Evolutionary conservation across 2,329 filamentous ascomycete genomes (phyloP), one percentile per base, ranked within the genome.

Genomic region (Macrophomina pseudophaseolina): DNA sequence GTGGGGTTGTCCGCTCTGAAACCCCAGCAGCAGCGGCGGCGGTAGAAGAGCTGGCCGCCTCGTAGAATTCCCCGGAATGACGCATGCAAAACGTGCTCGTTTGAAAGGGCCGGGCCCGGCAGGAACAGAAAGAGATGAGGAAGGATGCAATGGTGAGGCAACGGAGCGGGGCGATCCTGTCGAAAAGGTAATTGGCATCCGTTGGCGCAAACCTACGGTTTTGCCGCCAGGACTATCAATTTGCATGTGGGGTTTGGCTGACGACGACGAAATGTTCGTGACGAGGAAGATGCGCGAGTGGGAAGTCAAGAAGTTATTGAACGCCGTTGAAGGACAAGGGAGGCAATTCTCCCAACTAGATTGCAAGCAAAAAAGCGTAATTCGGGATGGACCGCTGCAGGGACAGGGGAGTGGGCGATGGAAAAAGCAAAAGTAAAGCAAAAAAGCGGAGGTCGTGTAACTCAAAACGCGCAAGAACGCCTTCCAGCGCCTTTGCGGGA

Each of bases 371-470:
- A 62, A 35, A 62, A 35, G 30, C 44, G 42, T 62, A 33, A 62
- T 49, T 62, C 58, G 44, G 58, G 58, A 62, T 62, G 58, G 58
- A 62, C 58, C 58, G 58, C 58, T 48, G 58, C 44, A 62, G 58
- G 58, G 58, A 62, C 58, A 62, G 44, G 58, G 58, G 30, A 49
- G 42, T n/a, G 16, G 33, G 58, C 28, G 35, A 14, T 9, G 32
- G 23, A 32, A 28, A 33, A 46, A 59, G 40, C 7, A 35, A 42
- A 8, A 58, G 23, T 23, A 23, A 23, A 23, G 23, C 23, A 42
- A 56, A 60, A 59, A 48, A 46, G 56, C 40, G 40, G 40, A 49
- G 58, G 58, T 28, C 16, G 58, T 62, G 58, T 49, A 49, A 62
- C 58, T 28, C 23, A 33, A 51, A 62, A 35, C 58, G 46, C 44